Evolutionary conservation across 257 asterid genomes (phyloP), one percentile per base, ranked within the genome.

Genomic region (Asclepias syriaca): DNA sequence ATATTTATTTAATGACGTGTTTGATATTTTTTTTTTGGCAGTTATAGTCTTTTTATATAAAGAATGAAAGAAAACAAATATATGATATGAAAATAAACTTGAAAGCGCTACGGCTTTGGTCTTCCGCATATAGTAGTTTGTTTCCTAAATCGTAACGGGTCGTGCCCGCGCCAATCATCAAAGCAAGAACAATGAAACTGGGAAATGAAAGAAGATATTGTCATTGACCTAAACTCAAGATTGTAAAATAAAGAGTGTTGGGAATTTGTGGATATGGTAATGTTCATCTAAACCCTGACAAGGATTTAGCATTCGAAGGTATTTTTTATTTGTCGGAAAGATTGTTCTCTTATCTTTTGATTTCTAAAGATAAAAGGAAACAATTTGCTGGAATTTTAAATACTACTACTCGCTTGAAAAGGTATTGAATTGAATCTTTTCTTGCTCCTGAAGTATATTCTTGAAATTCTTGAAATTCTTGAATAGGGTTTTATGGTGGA

Each of bases 401-500:
- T 37, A 50, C 66, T 70, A 66, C 76, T 37, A 50, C 66, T 70
- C 66, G 19, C 16, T 21, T 14, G 34, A 56, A 32, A 57, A 63
- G 76, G 76, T 66, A 65, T 18, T 45, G 10, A 24, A 24, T 49
- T 45, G 10, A 24, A 24, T 49, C 40, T 48, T 51, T 56, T 22
- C 13, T 56, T 16, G 59, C 46, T 66, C 14, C 71, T 40, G 50
- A 55, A 56, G 39, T 46, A 7, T 58, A 67, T 22, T 66, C 51
- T 18, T 45, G 15, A 29, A 51, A 27, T 59, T 63, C 39, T 61
- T 72, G 70, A 48, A 51, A 27, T 59, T 63, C 39, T 61, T 72
- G 70, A 48, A 9, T 72, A 48, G 74, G 74, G 73, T 68, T 58
- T 51, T 48, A 63, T 84, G 91, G 91, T 76, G 70, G 43, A 60